These are phyloP conservation scores for Pichia sp. DNA, from an alignment of 1,139 yeast species.

Conservation along the genomic window DNA sequence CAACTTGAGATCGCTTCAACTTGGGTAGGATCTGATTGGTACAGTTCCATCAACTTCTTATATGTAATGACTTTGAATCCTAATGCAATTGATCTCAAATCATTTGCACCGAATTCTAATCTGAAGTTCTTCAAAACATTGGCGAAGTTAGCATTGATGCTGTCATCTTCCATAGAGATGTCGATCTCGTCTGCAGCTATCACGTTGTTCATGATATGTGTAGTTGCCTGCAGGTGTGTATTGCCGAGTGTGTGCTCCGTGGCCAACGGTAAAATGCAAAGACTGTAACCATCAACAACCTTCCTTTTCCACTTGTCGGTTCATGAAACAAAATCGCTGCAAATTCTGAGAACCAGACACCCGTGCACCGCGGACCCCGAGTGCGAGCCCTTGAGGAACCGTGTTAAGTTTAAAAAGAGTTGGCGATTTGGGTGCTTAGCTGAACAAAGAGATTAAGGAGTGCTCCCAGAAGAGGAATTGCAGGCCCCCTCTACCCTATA, in stretches of 20 bases:
- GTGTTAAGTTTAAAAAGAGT: not conserved
- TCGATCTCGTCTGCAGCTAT: conserved; percentile 10
- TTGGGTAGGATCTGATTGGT: conserved; percentile 21
- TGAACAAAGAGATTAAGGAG: too few species aligned
- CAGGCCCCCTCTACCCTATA: too few species aligned
- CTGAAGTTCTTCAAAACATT: conserved; percentile 44
- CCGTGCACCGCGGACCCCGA: not conserved
- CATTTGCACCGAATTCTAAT: conserved; percentile 35
- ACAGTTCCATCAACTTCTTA: conserved; percentile 37
- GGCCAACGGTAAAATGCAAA: too few species aligned
- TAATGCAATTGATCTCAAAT: conserved; percentile 50
- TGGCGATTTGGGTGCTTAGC: too few species aligned
- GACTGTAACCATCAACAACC: too few species aligned
- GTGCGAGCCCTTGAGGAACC: too few species aligned
- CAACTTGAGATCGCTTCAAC: conserved; percentile 39
- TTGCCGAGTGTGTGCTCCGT: too few species aligned
- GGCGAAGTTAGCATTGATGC: conserved; percentile 24
- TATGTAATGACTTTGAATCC: conserved; percentile 55
- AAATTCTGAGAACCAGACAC: too few species aligned
- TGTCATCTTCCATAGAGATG: conserved; percentile 22
- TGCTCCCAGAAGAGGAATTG: too few species aligned
- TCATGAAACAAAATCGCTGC: too few species aligned
- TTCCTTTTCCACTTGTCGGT: too few species aligned
- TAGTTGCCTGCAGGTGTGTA: too few species aligned
- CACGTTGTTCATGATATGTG: not conserved